A percentile compares a stretch with the other conserved stretches of the same genome.
Conservation (phyloP, 2,329 filamentous ascomycete genomes). For the Venturia pyrina region DNA sequence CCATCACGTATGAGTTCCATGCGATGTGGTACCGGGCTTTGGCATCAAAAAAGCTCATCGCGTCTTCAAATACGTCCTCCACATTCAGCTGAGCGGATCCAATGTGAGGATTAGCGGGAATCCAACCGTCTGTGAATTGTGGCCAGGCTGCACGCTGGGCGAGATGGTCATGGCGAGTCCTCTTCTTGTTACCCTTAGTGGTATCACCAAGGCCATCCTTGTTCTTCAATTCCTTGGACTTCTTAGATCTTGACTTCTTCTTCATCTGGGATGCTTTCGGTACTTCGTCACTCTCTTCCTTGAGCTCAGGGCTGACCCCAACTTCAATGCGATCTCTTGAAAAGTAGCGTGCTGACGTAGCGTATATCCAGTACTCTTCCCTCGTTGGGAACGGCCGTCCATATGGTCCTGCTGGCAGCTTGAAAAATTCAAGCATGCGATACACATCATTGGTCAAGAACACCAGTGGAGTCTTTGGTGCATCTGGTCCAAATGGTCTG, state of each 20-base stretch:
- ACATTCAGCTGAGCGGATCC: not conserved
- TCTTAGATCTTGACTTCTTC: not conserved
- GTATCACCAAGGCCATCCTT: not conserved
- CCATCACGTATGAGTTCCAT: not conserved
- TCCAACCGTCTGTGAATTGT: not conserved
- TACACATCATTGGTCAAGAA: not conserved
- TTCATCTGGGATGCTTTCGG: not conserved
- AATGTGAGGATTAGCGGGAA: not conserved
- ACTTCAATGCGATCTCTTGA: not conserved
- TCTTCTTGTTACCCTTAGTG: not conserved
- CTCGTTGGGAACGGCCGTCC: not conserved
- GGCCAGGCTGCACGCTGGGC: not conserved
- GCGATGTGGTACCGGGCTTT: not conserved
- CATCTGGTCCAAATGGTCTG: not conserved
- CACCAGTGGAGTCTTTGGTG: not conserved
- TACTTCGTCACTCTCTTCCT: not conserved
- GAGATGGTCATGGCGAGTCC: not conserved
- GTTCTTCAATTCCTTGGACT: too few species aligned
- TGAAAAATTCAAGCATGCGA: not conserved
- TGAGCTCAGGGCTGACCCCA: not conserved
- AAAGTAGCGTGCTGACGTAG: not conserved
- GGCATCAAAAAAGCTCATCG: not conserved
- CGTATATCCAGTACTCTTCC: not conserved
- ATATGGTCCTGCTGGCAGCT: not conserved
- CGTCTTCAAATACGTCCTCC: not conserved